Percentiles rank a stretch among this genome's conserved stretches.
phyloP scores from a whole-genome alignment of 805 yeast species.

The Saccharomycopsis javanensis region DNA sequence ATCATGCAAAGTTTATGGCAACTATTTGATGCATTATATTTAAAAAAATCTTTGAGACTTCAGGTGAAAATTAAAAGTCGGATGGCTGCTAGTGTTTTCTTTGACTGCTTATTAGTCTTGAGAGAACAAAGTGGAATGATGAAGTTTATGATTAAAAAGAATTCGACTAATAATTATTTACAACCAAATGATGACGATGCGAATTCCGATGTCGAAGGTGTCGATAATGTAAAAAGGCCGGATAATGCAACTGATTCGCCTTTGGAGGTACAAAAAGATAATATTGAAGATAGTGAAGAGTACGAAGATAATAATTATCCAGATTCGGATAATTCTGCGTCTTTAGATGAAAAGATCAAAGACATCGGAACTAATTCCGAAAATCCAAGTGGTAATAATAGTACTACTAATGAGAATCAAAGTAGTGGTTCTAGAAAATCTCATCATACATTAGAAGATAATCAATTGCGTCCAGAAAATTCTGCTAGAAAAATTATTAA shows the following conservation, averaged over 20 bases:
- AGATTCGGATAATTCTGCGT: constrained; percentile 25
- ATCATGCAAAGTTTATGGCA: constrained; percentile 95
- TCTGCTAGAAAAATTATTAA: constrained; percentile 66
- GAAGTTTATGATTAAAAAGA: constrained; percentile 33
- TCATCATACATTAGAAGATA: constrained; percentile 38
- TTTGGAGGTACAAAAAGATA: neutral
- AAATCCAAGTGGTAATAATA: constrained; percentile 15
- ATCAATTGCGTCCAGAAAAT: constrained; percentile 51
- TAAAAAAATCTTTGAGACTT: constrained; percentile 33
- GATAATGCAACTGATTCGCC: neutral
- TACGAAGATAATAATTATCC: constrained; percentile 21
- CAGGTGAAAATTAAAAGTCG: constrained; percentile 62
- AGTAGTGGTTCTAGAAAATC: constrained; percentile 27
- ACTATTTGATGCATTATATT: constrained; percentile 59
- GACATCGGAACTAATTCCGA: constrained; percentile 20
- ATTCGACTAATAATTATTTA: constrained; percentile 4
- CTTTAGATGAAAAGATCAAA: constrained; percentile 27
- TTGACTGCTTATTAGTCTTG: constrained; percentile 78
- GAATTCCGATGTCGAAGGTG: constrained; percentile 21
- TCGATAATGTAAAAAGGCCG: constrained; percentile 11
- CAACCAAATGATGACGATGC: constrained; percentile 24
- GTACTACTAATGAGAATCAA: constrained; percentile 27
- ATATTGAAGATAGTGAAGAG: neutral
- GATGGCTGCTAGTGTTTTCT: constrained; percentile 87
- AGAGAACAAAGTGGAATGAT: constrained; percentile 86